A percentile compares a stretch with the other conserved stretches of the same genome.
Conservation (phyloP, 1,284 basidiomycete species). For the Gomphus sp. region DNA sequence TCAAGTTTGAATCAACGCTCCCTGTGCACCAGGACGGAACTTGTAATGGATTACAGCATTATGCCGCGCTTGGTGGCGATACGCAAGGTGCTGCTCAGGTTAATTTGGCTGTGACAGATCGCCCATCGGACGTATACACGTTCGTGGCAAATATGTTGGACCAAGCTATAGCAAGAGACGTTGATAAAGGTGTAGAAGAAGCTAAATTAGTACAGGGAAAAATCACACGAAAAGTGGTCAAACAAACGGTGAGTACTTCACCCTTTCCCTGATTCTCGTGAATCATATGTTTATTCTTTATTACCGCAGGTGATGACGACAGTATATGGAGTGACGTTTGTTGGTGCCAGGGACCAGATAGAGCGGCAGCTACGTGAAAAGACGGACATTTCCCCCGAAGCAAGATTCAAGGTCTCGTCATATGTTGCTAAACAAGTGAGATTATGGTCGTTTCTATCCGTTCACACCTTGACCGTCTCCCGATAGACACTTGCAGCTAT, state of each 20-base stretch:
- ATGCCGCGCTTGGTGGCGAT: slow-evolving; percentile 96
- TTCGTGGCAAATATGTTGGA: slow-evolving; percentile 86
- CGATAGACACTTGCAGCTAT: slow-evolving; percentile 70
- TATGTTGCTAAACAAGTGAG: slow-evolving; percentile 75
- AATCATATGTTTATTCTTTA: slow-evolving; percentile 4
- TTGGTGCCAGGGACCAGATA: slow-evolving; percentile 94
- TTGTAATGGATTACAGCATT: slow-evolving; percentile 98
- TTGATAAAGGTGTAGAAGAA: slow-evolving; percentile 31
- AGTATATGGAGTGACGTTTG: slow-evolving; percentile 95
- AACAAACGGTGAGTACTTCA: slow-evolving; percentile 72
- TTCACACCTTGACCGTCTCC: background rate
- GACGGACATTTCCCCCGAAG: slow-evolving; percentile 65
- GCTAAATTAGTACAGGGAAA: slow-evolving; percentile 72
- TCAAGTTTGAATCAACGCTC: slow-evolving; percentile 61
- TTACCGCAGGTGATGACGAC: slow-evolving; percentile 87
- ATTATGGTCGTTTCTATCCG: slow-evolving; percentile 4
- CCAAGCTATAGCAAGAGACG: slow-evolving; percentile 38
- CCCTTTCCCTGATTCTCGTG: background rate
- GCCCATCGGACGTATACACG: slow-evolving; percentile 94
- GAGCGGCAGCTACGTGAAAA: slow-evolving; percentile 80
- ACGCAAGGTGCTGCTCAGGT: slow-evolving; percentile 85
- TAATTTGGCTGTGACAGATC: slow-evolving; percentile 80
- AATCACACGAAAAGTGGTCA: slow-evolving; percentile 91
- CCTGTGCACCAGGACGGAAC: slow-evolving; percentile 98
- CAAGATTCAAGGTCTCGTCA: slow-evolving; percentile 66